phyloP scores from a whole-genome alignment of 495 filamentous ascomycete species.

The Chlorociboria aeruginascens region DNA sequence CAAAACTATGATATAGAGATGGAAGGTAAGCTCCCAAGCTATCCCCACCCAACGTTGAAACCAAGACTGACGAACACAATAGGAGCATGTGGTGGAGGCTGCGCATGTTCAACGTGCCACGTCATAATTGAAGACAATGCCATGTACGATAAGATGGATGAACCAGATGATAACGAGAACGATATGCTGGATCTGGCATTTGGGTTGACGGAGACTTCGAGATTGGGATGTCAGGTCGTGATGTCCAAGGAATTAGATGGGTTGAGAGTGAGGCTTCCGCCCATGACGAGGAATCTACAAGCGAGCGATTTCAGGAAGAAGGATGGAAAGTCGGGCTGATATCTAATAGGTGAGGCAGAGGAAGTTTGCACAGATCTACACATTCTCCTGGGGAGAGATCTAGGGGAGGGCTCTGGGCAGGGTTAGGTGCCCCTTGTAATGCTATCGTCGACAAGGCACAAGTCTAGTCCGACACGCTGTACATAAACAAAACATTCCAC shows the following conservation, averaged over 20 bases:
- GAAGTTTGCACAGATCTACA: neutral
- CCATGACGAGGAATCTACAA: constrained; percentile 94
- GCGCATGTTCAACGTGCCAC: constrained; percentile 96
- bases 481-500: constrained; percentile 12
- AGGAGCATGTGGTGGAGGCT: constrained; percentile 90
- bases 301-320: constrained; percentile 74
- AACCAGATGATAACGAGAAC: constrained; percentile 95
- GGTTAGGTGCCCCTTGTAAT: constrained; percentile 10
- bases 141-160: constrained; percentile 82
- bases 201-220: constrained; percentile 87
- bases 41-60: neutral
- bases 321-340: constrained; percentile 2
- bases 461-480: constrained; percentile 1
- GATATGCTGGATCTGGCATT: constrained; percentile 98
- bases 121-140: constrained; percentile 78
- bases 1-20: constrained; percentile 93
- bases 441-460: neutral
- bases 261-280: constrained; percentile 67
- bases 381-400: neutral
- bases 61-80: constrained; percentile 3
- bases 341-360: neutral
- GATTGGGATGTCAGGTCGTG: constrained; percentile 87
- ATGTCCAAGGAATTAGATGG: constrained; percentile 89
- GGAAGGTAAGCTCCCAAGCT: constrained; percentile 50
- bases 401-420: constrained; percentile 4